Percentiles rank a stretch among this genome's conserved stretches.
These are phyloP conservation scores for Phytophthora litchii DNA, from an alignment of 352 stramenopile species.

Conservation along the genomic window DNA sequence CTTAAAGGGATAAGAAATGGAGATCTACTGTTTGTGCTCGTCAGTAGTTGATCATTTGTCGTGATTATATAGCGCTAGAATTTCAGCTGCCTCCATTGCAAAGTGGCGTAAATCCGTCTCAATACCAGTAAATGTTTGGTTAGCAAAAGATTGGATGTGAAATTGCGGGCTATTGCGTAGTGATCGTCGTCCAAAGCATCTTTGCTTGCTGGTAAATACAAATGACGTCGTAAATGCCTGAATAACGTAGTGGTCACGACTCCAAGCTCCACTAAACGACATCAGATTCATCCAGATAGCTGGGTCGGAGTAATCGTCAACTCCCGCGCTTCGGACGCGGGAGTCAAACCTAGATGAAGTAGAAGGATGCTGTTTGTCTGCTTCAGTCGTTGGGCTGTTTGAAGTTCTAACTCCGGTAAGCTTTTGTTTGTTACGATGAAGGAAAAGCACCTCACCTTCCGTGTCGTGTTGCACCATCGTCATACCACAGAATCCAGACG, in stretches of 20 bases:
- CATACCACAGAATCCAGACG: slow-evolving; percentile 52
- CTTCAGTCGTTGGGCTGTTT: not conserved
- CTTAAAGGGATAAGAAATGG: no score
- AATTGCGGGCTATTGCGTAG: slow-evolving; percentile 23
- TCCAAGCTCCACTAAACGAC: slow-evolving; percentile 50
- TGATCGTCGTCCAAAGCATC: slow-evolving; percentile 52
- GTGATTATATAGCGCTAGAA: no score
- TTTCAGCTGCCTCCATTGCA: slow-evolving; percentile 11
- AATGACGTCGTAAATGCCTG: slow-evolving; percentile 48
- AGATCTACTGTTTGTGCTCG: no score
- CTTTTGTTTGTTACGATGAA: slow-evolving; percentile 61
- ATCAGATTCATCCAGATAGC: slow-evolving; percentile 66
- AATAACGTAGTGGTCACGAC: slow-evolving; percentile 46
- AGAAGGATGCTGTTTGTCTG: not conserved
- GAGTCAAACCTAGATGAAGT: no score
- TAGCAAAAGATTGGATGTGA: slow-evolving; percentile 7
- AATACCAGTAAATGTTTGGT: slow-evolving; percentile 11
- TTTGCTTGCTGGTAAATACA: slow-evolving; percentile 47
- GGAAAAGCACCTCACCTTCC: slow-evolving; percentile 42
- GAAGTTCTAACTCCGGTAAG: slow-evolving; percentile 18
- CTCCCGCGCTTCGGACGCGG: no score
- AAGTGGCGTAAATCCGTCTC: slow-evolving; percentile 21
- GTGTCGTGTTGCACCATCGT: slow-evolving; percentile 56
- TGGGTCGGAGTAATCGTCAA: slow-evolving; percentile 33
- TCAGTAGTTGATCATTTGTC: no score